Conservation (phyloP, 2,329 filamentous ascomycete species). For the Myriangium duriaei region DNA sequence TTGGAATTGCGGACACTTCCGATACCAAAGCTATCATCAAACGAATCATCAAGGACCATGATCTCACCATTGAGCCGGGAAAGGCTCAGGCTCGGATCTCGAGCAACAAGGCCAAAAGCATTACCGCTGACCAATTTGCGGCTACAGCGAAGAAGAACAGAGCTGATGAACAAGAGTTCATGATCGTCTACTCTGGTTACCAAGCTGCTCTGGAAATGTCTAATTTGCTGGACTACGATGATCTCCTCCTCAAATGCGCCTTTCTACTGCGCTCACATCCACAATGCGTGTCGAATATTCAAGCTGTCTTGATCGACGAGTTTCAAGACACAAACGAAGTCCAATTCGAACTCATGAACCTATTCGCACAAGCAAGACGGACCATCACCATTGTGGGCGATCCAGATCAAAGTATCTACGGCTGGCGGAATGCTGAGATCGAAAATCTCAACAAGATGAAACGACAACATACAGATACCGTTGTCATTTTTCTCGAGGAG, state of each 20-base stretch:
- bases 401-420: constrained; percentile 95
- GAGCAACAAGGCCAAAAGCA: constrained; percentile 44
- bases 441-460: constrained; percentile 74
- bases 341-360: constrained; percentile 86
- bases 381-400: constrained; percentile 93
- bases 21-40: constrained; percentile 71
- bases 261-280: constrained; percentile 64
- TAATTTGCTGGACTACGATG: constrained; percentile 87
- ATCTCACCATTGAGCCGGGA: constrained; percentile 55
- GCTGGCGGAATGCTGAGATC: constrained; percentile 86
- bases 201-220: constrained; percentile 60
- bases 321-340: constrained; percentile 96
- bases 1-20: constrained; percentile 77
- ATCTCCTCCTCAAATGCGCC: constrained; percentile 72
- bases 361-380: constrained; percentile 60
- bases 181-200: constrained; percentile 60
- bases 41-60: constrained; percentile 58
- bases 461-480: constrained; percentile 60
- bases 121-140: constrained; percentile 33
- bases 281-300: constrained; percentile 74
- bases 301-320: constrained; percentile 88
- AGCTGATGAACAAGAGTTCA: constrained; percentile 49
- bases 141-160: constrained; percentile 32
- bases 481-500: constrained; percentile 76
- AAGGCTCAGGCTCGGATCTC: constrained; percentile 65